Evolutionary conservation across 257 asterid species (phyloP).

Genomic region (Gynochthodes officinalis): DNA sequence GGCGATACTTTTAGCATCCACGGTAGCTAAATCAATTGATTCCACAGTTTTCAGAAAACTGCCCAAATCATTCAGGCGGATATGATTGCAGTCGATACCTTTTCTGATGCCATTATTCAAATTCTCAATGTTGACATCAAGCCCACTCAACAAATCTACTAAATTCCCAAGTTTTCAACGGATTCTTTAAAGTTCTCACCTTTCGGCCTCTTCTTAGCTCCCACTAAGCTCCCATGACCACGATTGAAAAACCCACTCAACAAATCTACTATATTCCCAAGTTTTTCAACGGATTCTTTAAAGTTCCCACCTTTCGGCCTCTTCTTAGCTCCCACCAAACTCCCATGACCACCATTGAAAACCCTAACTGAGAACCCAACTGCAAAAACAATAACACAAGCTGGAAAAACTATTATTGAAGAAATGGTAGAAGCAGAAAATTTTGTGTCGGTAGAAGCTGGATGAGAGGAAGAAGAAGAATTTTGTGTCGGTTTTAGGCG

Average conservation of each 20-base stretch:
- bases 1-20: slow-evolving; percentile 33
- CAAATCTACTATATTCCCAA: too few relatives aligned
- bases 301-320: too few relatives aligned
- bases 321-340: slow-evolving; percentile 33
- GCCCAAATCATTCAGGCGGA: slow-evolving; percentile 50
- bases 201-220: too few relatives aligned
- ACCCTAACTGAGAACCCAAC: slow-evolving; percentile 65
- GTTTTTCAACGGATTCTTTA: too few relatives aligned
- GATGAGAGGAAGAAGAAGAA: too few relatives aligned
- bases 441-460: too few relatives aligned
- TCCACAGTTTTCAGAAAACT: too few relatives aligned
- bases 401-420: slow-evolving; percentile 65
- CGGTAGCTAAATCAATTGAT: slow-evolving; percentile 21
- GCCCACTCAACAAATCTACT: slow-evolving; percentile 29
- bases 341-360: slow-evolving; percentile 57
- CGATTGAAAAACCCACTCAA: too few relatives aligned
- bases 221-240: too few relatives aligned
- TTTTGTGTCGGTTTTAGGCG: too few relatives aligned
- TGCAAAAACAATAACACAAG: slow-evolving; percentile 73
- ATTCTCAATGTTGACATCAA: slow-evolving; percentile 31
- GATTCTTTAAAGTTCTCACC: too few relatives aligned
- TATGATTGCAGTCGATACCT: slow-evolving; percentile 40
- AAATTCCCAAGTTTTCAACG: slow-evolving; percentile 39
- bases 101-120: slow-evolving; percentile 45
- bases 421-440: too few relatives aligned